Evolutionary conservation across 1,284 basidiomycete species (phyloP).

Genomic region (Porodaedalea pini): DNA sequence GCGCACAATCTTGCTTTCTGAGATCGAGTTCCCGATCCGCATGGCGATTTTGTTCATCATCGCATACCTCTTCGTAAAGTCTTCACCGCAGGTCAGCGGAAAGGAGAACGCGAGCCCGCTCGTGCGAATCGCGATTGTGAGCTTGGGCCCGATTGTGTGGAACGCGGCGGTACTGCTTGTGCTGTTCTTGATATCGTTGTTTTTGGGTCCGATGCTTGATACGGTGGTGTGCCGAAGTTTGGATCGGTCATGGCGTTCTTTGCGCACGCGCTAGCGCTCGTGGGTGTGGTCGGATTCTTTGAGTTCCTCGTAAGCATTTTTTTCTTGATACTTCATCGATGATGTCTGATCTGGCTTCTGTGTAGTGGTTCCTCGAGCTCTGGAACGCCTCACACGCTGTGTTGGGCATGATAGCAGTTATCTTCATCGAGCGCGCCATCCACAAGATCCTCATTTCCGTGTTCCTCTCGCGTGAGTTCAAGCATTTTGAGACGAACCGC

Average conservation of each 20-base stretch:
- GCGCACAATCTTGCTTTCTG: slow-evolving; percentile 84
- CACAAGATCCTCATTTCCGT: slow-evolving; percentile 91
- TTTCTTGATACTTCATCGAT: not conserved
- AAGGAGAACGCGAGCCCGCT: slow-evolving; percentile 68
- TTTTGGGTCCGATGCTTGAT: slow-evolving; percentile 91
- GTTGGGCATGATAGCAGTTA: slow-evolving; percentile 82
- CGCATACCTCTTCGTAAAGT: slow-evolving; percentile 88
- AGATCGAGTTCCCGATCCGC: slow-evolving; percentile 81
- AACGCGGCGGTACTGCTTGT: slow-evolving; percentile 86
- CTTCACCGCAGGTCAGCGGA: slow-evolving; percentile 72
- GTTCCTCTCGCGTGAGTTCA: slow-evolving; percentile 93
- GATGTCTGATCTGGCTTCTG: slow-evolving; percentile 22
- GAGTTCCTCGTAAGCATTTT: slow-evolving; percentile 76
- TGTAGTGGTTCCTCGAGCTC: slow-evolving; percentile 88
- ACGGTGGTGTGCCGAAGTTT: slow-evolving; percentile 79
- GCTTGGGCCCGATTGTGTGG: slow-evolving; percentile 93
- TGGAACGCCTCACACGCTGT: slow-evolving; percentile 93
- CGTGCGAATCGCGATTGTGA: slow-evolving; percentile 89
- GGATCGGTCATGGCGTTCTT: slow-evolving; percentile 88
- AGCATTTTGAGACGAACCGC: slow-evolving; percentile 94
- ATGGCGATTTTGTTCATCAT: slow-evolving; percentile 84
- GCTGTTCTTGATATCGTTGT: slow-evolving; percentile 86
- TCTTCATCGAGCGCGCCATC: slow-evolving; percentile 84
- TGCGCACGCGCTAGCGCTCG: slow-evolving; percentile 74
- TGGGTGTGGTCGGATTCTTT: slow-evolving; percentile 90